Percentiles rank a stretch among this genome's conserved stretches.
Conservation (phyloP, 2,329 filamentous ascomycete species). For the Diaporthe sp. region DNA sequence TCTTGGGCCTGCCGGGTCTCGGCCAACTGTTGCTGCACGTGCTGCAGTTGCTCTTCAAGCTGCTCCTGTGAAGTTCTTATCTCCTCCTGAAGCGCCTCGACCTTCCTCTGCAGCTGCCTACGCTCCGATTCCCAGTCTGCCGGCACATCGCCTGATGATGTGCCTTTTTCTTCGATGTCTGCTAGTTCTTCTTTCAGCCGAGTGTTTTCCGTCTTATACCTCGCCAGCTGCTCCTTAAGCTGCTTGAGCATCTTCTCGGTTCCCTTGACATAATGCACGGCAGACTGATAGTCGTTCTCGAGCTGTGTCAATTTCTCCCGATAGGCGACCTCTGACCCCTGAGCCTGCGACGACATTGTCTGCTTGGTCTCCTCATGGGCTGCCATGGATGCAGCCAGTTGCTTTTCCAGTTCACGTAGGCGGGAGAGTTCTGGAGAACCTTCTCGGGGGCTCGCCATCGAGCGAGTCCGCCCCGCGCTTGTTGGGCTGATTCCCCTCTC, state of each 20-base stretch:
- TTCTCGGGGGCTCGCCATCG: conserved; percentile 80
- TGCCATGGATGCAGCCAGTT: conserved; percentile 82
- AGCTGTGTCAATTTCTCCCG: conserved; percentile 94
- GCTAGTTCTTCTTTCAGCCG: conserved; percentile 88
- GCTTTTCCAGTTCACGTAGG: conserved; percentile 87
- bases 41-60: conserved; percentile 79
- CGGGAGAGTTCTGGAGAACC: conserved; percentile 85
- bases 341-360: conserved; percentile 82
- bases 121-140: conserved; percentile 84
- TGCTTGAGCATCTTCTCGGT: conserved; percentile 99
- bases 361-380: conserved; percentile 89
- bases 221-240: conserved; percentile 96
- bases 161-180: conserved; percentile 67
- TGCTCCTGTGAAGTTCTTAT: conserved; percentile 75
- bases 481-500: conserved; percentile 90
- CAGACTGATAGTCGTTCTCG: conserved; percentile 97
- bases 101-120: conserved; percentile 74
- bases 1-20: conserved; percentile 79
- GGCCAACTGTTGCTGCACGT: conserved; percentile 78
- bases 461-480: conserved; percentile 78
- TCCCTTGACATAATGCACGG: conserved; percentile 97
- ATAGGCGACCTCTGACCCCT: conserved; percentile 90
- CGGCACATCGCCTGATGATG: conserved; percentile 57
- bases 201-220: conserved; percentile 89
- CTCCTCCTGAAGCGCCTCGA: conserved; percentile 78